phyloP scores from a whole-genome alignment of 139 green algal species.

The Chlorella sp. region DNA sequence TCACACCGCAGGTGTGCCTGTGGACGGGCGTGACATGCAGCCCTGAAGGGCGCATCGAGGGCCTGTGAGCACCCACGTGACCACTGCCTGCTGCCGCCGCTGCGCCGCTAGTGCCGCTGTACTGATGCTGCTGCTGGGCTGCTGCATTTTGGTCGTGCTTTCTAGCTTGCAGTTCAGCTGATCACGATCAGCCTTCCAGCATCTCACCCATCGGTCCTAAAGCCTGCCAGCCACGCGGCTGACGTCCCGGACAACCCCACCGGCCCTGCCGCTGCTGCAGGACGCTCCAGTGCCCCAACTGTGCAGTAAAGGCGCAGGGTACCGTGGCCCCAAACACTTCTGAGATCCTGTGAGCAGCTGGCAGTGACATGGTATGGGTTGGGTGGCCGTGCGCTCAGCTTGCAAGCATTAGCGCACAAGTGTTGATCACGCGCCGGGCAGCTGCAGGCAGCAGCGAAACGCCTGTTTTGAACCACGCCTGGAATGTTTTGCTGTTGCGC shows the following conservation, averaged over 20 bases:
- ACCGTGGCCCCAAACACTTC: neutral
- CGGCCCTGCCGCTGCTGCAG: neutral
- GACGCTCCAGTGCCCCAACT: conserved; percentile 9
- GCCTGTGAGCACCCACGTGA: conserved; percentile 22
- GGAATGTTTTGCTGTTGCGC: too few relatives aligned
- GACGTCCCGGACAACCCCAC: too few relatives aligned
- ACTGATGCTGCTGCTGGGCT: neutral
- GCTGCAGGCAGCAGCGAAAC: neutral
- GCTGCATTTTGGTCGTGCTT: neutral
- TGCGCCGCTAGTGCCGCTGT: neutral
- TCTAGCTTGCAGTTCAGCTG: too few relatives aligned
- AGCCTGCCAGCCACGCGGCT: too few relatives aligned
- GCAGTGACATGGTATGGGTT: too few relatives aligned
- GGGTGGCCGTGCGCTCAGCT: neutral
- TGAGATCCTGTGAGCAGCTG: neutral
- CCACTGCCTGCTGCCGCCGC: too few relatives aligned
- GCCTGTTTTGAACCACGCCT: too few relatives aligned
- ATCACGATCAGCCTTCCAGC: too few relatives aligned
- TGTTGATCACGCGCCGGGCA: neutral
- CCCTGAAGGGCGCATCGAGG: neutral
- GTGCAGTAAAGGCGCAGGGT: conserved; percentile 2
- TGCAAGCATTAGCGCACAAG: too few relatives aligned
- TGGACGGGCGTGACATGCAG: conserved; percentile 20
- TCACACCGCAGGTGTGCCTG: neutral
- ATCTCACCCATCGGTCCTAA: too few relatives aligned